Percentiles rank a stretch among this genome's conserved stretches.
These are phyloP conservation scores for Brassica incana DNA, from an alignment of 345 rosid species.

Conservation along the genomic window DNA sequence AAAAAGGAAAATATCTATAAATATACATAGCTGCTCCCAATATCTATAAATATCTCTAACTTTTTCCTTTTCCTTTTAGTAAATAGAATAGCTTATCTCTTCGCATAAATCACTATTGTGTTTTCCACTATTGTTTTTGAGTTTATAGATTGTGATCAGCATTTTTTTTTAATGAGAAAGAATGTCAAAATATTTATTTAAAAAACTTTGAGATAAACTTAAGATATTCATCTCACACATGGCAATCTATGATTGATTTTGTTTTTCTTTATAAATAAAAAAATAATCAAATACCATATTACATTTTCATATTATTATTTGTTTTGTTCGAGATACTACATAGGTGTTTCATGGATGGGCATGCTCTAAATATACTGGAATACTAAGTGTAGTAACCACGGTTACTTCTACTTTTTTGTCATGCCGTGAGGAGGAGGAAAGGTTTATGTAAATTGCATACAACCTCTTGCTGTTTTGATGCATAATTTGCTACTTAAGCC, in stretches of 20 bases:
- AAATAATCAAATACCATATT: not conserved
- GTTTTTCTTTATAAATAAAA: not conserved
- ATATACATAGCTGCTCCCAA: not conserved
- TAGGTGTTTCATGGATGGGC: not conserved
- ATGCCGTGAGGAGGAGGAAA: slow-evolving; percentile 38
- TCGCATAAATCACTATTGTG: no score
- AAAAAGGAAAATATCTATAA: not conserved
- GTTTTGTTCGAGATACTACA: not conserved
- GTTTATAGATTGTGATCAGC: no score
- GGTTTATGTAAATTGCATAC: slow-evolving; percentile 57
- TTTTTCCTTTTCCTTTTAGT: no score
- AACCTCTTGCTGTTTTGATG: slow-evolving; percentile 48
- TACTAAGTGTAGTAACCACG: slow-evolving; percentile 48
- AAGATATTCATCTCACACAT: no score
- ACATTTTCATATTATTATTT: not conserved
- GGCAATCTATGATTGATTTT: not conserved
- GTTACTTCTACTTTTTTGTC: slow-evolving; percentile 53
- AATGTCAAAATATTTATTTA: no score
- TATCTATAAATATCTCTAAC: no score
- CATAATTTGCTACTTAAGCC: slow-evolving; percentile 42
- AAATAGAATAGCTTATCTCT: no score
- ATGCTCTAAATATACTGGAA: slow-evolving; percentile 49
- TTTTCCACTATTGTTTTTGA: no score
- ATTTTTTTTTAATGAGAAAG: no score
- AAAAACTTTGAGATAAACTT: no score